Base-by-base conservation (phyloP, 2,329 filamentous ascomycete species). In the Cladosporium sphaerospermum region DNA sequence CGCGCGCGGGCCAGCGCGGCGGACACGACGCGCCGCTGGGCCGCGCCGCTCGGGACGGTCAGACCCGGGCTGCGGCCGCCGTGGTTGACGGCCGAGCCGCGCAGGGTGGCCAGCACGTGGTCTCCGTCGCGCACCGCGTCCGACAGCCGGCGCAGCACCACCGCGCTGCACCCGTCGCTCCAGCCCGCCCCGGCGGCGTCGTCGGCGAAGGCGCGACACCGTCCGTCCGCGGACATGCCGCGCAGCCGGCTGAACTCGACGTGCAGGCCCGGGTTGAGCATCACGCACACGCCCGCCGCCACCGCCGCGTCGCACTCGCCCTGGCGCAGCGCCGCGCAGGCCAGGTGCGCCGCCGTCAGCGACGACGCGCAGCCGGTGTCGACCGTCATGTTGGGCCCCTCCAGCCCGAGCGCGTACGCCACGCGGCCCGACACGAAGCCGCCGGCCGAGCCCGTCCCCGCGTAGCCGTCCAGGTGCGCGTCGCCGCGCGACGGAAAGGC, bases 181-280 rank as follows among this genome's bases (percentile, higher is more conserved):
- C n/a, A n/a, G n/a, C n/a, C n/a, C n/a, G n/a, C n/a, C n/a, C 77
- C 78, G 57, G 78, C 66, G 0, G 75, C 78, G 3, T 60, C 57
- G 2, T 59, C 64, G 9, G 65, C 63, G 45, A 66, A 72, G 7
- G 65, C 67, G 16, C 52, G 55, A 37, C 51, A 59, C 32, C 57
- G 48, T 2, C 69, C 67, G 14, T 59, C 60, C 2, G 66, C 64
- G 4, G 64, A 67, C 5, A 70, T n/a, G n/a, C n/a, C n/a, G n/a
- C n/a, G n/a, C n/a, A n/a, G n/a, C n/a, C n/a, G n/a, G n/a, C n/a
- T n/a, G n/a, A n/a, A n/a, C n/a, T n/a, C n/a, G n/a, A n/a, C n/a
- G n/a, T n/a, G n/a, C n/a, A n/a, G n/a, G n/a, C n/a, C n/a, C n/a
- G n/a, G n/a, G n/a, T n/a, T n/a, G n/a, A n/a, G n/a, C n/a, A n/a